Evolutionary conservation across 345 rosid genomes (phyloP), one percentile per base, ranked within the genome.

Genomic region (Arabis alpina): DNA sequence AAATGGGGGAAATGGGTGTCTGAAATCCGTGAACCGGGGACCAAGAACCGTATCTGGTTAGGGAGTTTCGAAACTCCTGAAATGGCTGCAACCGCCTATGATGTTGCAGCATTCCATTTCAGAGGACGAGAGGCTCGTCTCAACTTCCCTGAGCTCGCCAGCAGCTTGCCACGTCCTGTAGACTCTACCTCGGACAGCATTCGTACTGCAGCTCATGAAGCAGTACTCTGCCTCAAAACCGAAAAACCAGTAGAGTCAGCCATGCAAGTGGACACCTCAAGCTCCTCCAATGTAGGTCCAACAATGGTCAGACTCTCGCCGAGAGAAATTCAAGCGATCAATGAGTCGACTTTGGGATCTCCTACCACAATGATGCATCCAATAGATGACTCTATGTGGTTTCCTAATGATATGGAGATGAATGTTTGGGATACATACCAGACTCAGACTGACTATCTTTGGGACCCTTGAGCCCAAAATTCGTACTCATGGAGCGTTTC

Each of bases 1-100:
- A 93, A 88, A 81, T 93, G 98, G 98, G 98, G 98, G 19, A 93
- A 90, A 68, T 93, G 97, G 97, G 98, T 93, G 28, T 90, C 98
- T 0, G 98, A 93, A 73, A 93, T 93, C 54, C 87, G 98, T 0
- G 89, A 93, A 64, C 98, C 98, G 0, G 96, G 98, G 6, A 93
- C 84, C 48, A 90, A 88, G 54, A 85, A 82, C 28, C 79, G 98
- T 23, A 87, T 93, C 25, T 93, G 98, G 98, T 80, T 93, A 10
- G 98, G 98, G 1, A 93, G 98, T 76, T 90, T 85, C 67, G 88
- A 88, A 70, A 80, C 86, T 0, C 84, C 98, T 4, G 96, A 93
- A 75, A 93, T 93, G 97, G 98, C 98, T 4, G 98, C 98, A 0
- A 85, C 96, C 0, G 98, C 98, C 0, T 93, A 93, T 39, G 98